Conservation (phyloP, 2,329 filamentous ascomycete genomes). For the Diaporthe sp. region DNA sequence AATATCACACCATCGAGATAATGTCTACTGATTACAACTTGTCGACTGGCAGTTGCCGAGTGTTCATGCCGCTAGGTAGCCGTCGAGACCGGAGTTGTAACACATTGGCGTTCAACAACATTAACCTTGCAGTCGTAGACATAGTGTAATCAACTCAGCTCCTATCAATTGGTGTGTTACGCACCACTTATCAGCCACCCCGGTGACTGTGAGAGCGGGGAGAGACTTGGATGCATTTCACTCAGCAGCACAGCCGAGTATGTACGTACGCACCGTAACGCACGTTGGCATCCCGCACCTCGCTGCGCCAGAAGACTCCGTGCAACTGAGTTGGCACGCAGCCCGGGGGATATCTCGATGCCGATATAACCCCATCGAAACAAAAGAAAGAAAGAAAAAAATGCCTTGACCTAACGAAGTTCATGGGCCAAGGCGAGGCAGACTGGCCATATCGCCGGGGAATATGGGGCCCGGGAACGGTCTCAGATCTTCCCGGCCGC, state of each 20-base stretch:
- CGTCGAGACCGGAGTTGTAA: no score
- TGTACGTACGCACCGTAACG: background rate
- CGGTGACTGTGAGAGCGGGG: no score
- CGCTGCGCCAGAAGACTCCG: background rate
- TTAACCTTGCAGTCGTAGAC: background rate
- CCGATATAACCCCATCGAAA: background rate
- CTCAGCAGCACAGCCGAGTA: background rate
- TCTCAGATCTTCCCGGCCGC: slow-evolving; percentile 14
- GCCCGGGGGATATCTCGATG: background rate
- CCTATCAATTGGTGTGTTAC: background rate
- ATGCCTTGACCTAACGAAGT: slow-evolving; percentile 1
- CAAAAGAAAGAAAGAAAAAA: background rate
- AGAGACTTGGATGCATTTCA: background rate
- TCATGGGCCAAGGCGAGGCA: slow-evolving; percentile 29
- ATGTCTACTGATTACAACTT: background rate
- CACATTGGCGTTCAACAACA: background rate
- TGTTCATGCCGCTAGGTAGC: background rate
- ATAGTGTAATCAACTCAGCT: background rate
- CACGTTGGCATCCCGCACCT: background rate
- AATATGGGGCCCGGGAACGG: background rate
- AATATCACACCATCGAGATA: background rate
- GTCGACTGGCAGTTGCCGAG: background rate
- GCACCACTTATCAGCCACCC: slow-evolving; percentile 1
- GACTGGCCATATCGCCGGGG: slow-evolving; percentile 15
- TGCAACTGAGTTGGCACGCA: background rate